Conservation (phyloP, 148 eudicot species). For the Chenopodium quinoa region DNA sequence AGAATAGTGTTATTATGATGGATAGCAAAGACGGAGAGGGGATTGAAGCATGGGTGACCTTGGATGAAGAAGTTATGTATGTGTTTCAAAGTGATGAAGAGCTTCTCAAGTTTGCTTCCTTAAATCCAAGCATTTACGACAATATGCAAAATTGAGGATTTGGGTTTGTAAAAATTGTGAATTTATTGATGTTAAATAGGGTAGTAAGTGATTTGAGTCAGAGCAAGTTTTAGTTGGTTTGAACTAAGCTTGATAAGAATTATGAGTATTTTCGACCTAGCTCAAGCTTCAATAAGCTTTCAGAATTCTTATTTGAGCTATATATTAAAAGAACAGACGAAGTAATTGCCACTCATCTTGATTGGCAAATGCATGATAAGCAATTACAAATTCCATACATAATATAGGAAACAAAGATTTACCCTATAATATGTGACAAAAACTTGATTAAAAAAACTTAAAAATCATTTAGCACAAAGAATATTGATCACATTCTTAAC, state of each 20-base stretch:
- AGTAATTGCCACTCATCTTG: too few relatives aligned
- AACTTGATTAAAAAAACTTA: background rate
- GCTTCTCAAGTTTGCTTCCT: background rate
- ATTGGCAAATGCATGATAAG: too few relatives aligned
- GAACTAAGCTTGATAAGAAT: too few relatives aligned
- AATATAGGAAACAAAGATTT: too few relatives aligned
- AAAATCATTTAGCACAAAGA: constrained; percentile 46
- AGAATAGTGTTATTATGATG: constrained; percentile 22
- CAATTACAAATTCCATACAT: too few relatives aligned
- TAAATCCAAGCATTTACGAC: background rate
- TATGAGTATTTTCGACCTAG: too few relatives aligned
- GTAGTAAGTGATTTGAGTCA: too few relatives aligned
- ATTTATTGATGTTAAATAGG: background rate
- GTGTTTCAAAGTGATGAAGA: background rate
- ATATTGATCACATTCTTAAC: constrained; percentile 42
- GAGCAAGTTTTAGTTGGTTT: too few relatives aligned
- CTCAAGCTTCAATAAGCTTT: too few relatives aligned
- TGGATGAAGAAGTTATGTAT: constrained; percentile 1
- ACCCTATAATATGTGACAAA: too few relatives aligned
- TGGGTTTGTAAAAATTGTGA: background rate
- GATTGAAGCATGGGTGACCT: constrained; percentile 33
- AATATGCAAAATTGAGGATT: background rate
- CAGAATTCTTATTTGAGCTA: too few relatives aligned
- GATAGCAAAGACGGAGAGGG: constrained; percentile 28
- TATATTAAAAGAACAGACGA: too few relatives aligned